Conservation (phyloP, 1,284 basidiomycete species). For the Fistulina hepatica region DNA sequence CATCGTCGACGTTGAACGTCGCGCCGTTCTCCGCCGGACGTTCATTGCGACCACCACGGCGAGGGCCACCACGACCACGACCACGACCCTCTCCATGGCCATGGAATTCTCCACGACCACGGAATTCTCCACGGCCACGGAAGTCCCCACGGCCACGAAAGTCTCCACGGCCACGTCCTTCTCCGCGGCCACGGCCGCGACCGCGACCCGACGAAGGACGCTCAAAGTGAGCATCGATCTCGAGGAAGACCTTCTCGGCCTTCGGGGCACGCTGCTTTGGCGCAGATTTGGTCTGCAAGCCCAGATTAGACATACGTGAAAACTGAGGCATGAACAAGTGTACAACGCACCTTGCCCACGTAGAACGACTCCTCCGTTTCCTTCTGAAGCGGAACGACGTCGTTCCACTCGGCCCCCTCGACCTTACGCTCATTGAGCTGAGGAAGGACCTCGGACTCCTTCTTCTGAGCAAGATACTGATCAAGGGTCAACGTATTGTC, state of each 20-base stretch:
- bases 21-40: constrained; percentile 19
- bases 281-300: constrained; percentile 39
- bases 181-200: constrained; percentile 36
- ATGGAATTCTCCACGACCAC: constrained; percentile 31
- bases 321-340: constrained; percentile 1
- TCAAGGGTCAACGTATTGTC: constrained; percentile 87
- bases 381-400: constrained; percentile 49
- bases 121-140: constrained; percentile 17
- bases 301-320: constrained; percentile 7
- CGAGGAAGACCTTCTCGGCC: constrained; percentile 68
- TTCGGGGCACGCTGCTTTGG: constrained; percentile 61
- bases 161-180: constrained; percentile 34
- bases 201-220: constrained; percentile 54
- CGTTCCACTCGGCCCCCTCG: constrained; percentile 59
- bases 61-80: constrained; percentile 33
- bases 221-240: constrained; percentile 70
- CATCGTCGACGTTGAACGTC: constrained; percentile 60
- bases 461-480: constrained; percentile 71
- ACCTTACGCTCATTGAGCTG: no score
- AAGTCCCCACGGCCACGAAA: constrained; percentile 26
- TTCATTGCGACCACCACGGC: constrained; percentile 27
- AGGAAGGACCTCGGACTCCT: constrained; percentile 38
- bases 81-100: constrained; percentile 23
- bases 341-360: constrained; percentile 53
- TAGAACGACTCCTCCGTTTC: constrained; percentile 60